Conservation (phyloP, 1,284 basidiomycete genomes). For the Malassezia nana region DNA sequence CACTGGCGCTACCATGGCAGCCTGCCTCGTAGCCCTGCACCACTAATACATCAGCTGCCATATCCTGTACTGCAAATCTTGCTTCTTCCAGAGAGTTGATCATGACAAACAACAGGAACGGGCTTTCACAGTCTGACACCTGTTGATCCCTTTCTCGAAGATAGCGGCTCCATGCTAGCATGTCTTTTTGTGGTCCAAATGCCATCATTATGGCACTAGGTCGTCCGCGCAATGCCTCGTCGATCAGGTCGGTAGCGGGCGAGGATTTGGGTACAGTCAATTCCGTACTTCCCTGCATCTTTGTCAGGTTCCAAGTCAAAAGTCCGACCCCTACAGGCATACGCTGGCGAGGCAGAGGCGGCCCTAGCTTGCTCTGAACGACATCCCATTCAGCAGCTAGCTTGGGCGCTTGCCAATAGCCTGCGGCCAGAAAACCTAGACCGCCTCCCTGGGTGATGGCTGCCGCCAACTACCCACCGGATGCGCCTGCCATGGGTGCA, state of each 20-base stretch:
- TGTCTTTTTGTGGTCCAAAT: slow-evolving; percentile 31
- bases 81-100: slow-evolving; percentile 30
- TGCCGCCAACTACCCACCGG: slow-evolving; percentile 34
- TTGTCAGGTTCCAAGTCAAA: slow-evolving; percentile 35
- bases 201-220: slow-evolving; percentile 39
- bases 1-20: slow-evolving; percentile 36
- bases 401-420: slow-evolving; percentile 23
- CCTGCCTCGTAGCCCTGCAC: slow-evolving; percentile 37
- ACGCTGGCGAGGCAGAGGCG: slow-evolving; percentile 11
- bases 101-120: slow-evolving; percentile 26
- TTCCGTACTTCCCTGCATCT: slow-evolving; percentile 13
- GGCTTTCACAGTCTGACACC: slow-evolving; percentile 18
- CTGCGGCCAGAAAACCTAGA: slow-evolving; percentile 45
- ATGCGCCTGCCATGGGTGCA: slow-evolving; percentile 41
- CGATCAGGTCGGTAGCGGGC: slow-evolving; percentile 19
- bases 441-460: slow-evolving; percentile 35
- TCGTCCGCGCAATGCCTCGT: slow-evolving; percentile 23
- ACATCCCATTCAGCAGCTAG: slow-evolving; percentile 23
- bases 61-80: slow-evolving; percentile 22
- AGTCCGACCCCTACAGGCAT: slow-evolving; percentile 37
- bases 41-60: slow-evolving; percentile 32
- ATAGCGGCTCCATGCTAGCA: slow-evolving; percentile 24
- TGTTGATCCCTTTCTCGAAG: slow-evolving; percentile 23
- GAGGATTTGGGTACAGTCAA: not conserved
- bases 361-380: slow-evolving; percentile 18